Evolutionary conservation across 495 filamentous ascomycete genomes (phyloP), one percentile per base, ranked within the genome.

Genomic region (Aspergillus campestris): DNA sequence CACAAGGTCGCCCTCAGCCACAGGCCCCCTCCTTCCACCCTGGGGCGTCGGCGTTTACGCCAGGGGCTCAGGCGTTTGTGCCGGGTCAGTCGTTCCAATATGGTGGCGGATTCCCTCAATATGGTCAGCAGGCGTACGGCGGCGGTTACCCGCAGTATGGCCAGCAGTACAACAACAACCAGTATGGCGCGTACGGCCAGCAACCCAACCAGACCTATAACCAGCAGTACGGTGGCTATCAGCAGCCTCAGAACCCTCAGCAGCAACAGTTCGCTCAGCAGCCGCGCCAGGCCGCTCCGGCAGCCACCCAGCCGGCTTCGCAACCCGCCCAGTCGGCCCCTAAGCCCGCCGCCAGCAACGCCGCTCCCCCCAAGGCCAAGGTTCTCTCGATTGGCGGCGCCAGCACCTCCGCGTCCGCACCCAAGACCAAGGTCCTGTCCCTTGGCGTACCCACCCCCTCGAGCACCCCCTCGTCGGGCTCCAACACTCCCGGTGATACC

Each of bases 1-100:
- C 82, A 51, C 83, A 86, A 56, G 74, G 87, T 63, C 88, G 87
- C 53, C 61, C 89, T 34, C 80, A 81, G 60, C 67, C 73, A 49
- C 79, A 78, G 62, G 70, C 74, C 55, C 55, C 70, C 52, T 45
- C 69, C 6, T 62, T 74, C 58, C 75, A 75, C 28, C 84, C 89
- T 3, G 87, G 84, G 32, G 89, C 85, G 12, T 76, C 79, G 48
- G 75, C 82, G 14, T 98, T 98, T 72, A 79, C 81, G 34, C 91
- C 91, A 14, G 80, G 78, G 11, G 89, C 86, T 8, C 71, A 79
- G 45, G 58, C 80, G 30, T 95, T 95, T 60, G 78, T 84, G 40
- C 91, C 90, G 6, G 85, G 84, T 41, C 84, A 86, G 64, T 62
- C 65, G 12, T 83, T 68, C 54, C 69, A 71, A 49, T 68, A 72